Evolutionary conservation across 2,329 filamentous ascomycete genomes (phyloP), one percentile per base, ranked within the genome.

Genomic region (Trichothecium sympodiale): DNA sequence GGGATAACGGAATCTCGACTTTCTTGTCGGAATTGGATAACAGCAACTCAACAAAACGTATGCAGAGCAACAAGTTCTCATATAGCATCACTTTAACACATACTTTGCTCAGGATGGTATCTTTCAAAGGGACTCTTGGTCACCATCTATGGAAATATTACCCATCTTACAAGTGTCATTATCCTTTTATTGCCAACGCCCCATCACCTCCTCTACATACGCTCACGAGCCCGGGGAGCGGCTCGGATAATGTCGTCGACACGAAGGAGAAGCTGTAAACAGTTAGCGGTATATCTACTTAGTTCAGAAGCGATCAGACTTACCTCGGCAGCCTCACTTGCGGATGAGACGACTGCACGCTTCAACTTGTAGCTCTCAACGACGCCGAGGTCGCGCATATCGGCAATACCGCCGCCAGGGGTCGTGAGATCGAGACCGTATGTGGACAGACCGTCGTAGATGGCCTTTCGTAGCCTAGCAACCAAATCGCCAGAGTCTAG

Each of bases 351-450:
- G 37, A 98, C 91, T n/a, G 91, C 91, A 57, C 78, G 82, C 76
- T 98, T 98, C 57, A 98, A 66, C 72, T 98, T 98, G 71, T 95
- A 96, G 60, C 86, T 94, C 67, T 98, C 91, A 47, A 98, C 82
- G 18, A 98, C 88, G 31, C 91, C 91, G 33, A 94, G 58, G 51
- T 98, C 86, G 36, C 89, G 76, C 91, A 98, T 98, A 54, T 98
- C 91, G 10, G 85, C 74, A 52, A 98, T 86, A 31, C 87, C 88
- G 40, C 91, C 91, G 29, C 91, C 89, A 3, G 89, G 88, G 2
- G 81, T 86, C 62, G 83, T 69, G 43, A 98, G 67, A 54, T 98
- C 91, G 43, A 98, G 66, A 15, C 91, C 91, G 36, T 89, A 94
- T 41, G 81, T 94, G 34, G 80, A 87, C 74, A 94, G 79, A 44